Evolutionary conservation across 2,329 filamentous ascomycete species (phyloP), one percentile per base, ranked within the genome.

Genomic region (Diaporthe caulivora): DNA sequence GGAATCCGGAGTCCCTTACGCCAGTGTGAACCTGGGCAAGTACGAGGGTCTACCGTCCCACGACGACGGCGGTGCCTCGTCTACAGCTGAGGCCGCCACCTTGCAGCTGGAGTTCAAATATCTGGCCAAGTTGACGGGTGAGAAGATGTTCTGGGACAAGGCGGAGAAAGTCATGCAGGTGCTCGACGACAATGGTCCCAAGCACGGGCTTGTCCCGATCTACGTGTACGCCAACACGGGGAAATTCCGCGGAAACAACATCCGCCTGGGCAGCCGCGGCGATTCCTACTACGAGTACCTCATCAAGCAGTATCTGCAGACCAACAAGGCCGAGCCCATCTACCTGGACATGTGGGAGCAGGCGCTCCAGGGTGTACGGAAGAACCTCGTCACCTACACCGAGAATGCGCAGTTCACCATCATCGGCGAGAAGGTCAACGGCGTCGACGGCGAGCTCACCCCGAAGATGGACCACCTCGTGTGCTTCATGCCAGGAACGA

Each of bases 201-300:
- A 92, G 80, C 95, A 96, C 80, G 96, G 96, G 0, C 89, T 99
- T 24, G 88, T 98, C 4, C 97, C 96, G 44, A 98, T 98, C 79
- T 98, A 93, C 83, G 93, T 99, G 77, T 92, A 95, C 81, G 91
- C 97, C 5, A 90, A 92, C 37, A 91, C 86, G 17, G 97, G 97
- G 72, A 85, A 91, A 70, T 99, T 98, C 84, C 89, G 91, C 67
- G 95, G 94, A 26, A 84, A 91, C 26, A 97, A 98, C 80, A 96
- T 99, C 79, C 93, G 97, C 24, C 88, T 98, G 29, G 97, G 97
- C 51, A 98, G 95, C 81, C 91, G 97, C 75, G 97, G 97, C 58
- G 97, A 99, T 85, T 98, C 95, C 62, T 99, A 98, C 84, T 99
- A 99, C 84, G 95, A 99, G 84, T 99, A 99, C 82, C 90, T 99